Evolutionary conservation across 2,329 filamentous ascomycete genomes (phyloP).

Genomic region (Aspergillus fructus): DNA sequence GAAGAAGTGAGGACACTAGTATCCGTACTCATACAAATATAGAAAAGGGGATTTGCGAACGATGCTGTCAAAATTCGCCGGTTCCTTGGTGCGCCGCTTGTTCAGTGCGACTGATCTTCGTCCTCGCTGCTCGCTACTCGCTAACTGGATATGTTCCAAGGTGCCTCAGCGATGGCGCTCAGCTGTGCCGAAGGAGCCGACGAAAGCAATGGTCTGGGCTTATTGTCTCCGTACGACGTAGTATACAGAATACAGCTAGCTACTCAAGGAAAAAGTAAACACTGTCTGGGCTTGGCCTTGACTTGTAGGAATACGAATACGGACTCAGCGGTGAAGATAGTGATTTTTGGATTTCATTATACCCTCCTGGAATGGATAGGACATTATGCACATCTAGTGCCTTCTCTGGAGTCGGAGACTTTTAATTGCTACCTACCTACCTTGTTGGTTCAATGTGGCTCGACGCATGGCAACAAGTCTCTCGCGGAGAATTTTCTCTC

Average conservation of each 20-base stretch:
- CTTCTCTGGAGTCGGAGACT: neutral
- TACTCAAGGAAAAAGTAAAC: too few relatives aligned
- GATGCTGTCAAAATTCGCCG: neutral
- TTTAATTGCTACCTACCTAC: conserved; percentile 24
- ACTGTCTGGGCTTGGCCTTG: too few relatives aligned
- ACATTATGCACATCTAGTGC: conserved; percentile 1
- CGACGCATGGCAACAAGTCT: conserved; percentile 37
- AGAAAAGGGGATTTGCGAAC: neutral
- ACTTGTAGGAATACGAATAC: neutral
- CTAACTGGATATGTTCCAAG: too few relatives aligned
- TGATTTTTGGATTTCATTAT: neutral
- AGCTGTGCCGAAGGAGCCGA: neutral
- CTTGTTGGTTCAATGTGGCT: conserved; percentile 18
- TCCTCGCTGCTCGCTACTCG: neutral
- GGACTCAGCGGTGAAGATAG: neutral
- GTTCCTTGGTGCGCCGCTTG: neutral
- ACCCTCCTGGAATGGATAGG: neutral
- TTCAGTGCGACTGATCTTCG: neutral
- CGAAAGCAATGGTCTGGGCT: neutral
- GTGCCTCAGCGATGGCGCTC: too few relatives aligned
- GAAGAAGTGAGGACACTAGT: too few relatives aligned
- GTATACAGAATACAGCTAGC: neutral
- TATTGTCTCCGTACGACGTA: neutral
- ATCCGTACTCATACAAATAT: neutral
- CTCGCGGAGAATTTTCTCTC: conserved; percentile 39